Percentiles rank a stretch among this genome's conserved stretches.
These are phyloP conservation scores for Vigna nakashimae DNA, from an alignment of 306 rosid species.

Conservation along the genomic window DNA sequence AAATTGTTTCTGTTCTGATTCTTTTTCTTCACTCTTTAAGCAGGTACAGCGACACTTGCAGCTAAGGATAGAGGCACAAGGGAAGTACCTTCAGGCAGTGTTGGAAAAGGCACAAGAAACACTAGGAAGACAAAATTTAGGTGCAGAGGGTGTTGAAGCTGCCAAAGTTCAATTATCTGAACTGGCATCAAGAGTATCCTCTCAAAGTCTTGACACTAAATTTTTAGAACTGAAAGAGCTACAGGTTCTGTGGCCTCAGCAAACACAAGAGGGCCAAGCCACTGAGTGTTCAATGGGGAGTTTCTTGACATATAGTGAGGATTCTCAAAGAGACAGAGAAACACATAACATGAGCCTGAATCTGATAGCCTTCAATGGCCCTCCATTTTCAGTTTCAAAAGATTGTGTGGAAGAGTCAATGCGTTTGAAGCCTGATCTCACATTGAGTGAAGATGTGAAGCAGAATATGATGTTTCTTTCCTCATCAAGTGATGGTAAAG, in stretches of 20 bases:
- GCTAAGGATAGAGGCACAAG: conserved; percentile 87
- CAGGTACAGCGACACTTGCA: conserved; percentile 93
- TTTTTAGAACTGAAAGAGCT: conserved; percentile 59
- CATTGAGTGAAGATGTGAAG: conserved; percentile 48
- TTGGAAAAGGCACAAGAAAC: conserved; percentile 86
- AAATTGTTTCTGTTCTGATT: conserved; percentile 13
- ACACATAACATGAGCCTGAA: conserved; percentile 44
- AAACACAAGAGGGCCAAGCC: conserved; percentile 50
- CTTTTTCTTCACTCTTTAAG: conserved; percentile 29
- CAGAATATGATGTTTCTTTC: conserved; percentile 48
- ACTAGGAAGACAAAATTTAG: conserved; percentile 64
- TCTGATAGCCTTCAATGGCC: conserved; percentile 45
- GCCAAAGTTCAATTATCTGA: conserved; percentile 83
- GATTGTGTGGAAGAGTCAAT: conserved; percentile 39
- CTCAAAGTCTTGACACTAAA: conserved; percentile 61
- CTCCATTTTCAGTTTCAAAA: conserved; percentile 41
- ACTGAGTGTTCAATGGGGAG: conserved; percentile 64
- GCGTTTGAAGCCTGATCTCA: conserved; percentile 42
- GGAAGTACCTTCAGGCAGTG: conserved; percentile 82
- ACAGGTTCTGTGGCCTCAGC: conserved; percentile 55
- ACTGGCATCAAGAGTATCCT: conserved; percentile 71
- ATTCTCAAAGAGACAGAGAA: conserved; percentile 60
- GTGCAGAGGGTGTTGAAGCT: conserved; percentile 71
- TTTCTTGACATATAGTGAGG: conserved; percentile 66
- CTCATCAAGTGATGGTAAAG: conserved; percentile 38